Evolutionary conservation across 2,329 filamentous ascomycete genomes (phyloP).

Genomic region (Cordyceps tenuipes): DNA sequence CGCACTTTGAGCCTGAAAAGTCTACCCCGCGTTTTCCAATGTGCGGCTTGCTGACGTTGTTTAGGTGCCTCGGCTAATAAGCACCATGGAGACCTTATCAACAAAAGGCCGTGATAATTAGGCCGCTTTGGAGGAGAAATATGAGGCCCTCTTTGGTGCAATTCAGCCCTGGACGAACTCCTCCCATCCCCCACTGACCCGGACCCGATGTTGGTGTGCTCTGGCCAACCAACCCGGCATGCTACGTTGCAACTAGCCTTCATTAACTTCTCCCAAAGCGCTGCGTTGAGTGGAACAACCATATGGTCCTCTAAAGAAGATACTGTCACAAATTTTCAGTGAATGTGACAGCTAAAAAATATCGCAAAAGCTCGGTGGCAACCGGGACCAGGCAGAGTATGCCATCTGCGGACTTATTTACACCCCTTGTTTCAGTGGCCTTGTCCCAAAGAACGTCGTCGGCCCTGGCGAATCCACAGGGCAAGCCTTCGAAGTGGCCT

Average conservation of each 20-base stretch:
- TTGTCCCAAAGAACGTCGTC: background rate
- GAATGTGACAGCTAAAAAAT: background rate
- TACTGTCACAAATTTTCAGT: background rate
- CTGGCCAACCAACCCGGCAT: background rate
- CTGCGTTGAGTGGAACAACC: background rate
- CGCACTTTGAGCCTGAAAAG: background rate
- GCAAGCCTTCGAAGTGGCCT: background rate
- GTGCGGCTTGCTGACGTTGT: background rate
- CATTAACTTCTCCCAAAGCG: background rate
- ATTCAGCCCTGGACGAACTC: background rate
- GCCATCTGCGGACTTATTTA: background rate
- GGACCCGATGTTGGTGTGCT: background rate
- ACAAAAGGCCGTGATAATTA: background rate
- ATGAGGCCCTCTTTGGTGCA: background rate
- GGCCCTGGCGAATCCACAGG: background rate
- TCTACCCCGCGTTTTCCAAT: background rate
- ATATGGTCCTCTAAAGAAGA: background rate
- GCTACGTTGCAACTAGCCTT: constrained; percentile 10
- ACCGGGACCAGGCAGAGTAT: background rate
- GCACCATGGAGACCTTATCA: background rate
- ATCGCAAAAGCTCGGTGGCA: background rate
- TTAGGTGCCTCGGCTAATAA: background rate
- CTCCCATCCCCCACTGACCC: constrained; percentile 3
- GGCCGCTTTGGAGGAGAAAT: background rate
- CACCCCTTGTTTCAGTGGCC: background rate